Conservation (phyloP, 441 rosid species). For the Capsella rubella region DNA sequence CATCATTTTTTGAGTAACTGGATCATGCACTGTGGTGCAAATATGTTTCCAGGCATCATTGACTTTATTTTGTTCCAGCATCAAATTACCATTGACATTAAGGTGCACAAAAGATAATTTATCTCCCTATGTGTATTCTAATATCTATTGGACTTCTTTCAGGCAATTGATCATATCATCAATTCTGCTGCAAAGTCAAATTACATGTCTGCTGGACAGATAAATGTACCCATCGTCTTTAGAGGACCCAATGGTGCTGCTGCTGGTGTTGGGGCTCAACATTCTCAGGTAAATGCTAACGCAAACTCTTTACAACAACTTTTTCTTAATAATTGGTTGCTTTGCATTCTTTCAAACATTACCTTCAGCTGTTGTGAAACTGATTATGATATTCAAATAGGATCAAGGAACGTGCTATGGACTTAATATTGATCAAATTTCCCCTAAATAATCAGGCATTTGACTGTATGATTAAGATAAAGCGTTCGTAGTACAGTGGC, state of each 20-base stretch:
- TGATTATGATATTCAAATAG: conserved; percentile 7
- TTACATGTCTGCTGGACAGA: conserved; percentile 95
- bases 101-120: neutral
- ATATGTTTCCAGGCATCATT: conserved; percentile 7
- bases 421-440: conserved; percentile 15
- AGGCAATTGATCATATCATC: conserved; percentile 96
- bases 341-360: conserved; percentile 8
- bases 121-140: neutral
- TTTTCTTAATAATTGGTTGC: conserved; percentile 4
- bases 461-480: neutral
- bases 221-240: conserved; percentile 84
- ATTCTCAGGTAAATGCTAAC: conserved; percentile 49
- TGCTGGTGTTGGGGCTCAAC: conserved; percentile 97
- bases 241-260: conserved; percentile 99
- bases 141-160: conserved; percentile 31
- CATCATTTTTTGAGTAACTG: neutral
- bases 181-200: conserved; percentile 91
- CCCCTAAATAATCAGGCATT: conserved; percentile 3
- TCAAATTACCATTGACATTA: conserved; percentile 1
- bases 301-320: conserved; percentile 2
- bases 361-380: conserved; percentile 10
- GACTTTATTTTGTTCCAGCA: neutral
- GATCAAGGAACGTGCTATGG: conserved; percentile 19
- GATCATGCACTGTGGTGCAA: conserved; percentile 16
- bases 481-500: neutral